A percentile compares a stretch with the other conserved stretches of the same genome.
These are phyloP conservation scores for Areca catechu DNA, from an alignment of 176 grass and related monocot genomes.

Conservation along the genomic window DNA sequence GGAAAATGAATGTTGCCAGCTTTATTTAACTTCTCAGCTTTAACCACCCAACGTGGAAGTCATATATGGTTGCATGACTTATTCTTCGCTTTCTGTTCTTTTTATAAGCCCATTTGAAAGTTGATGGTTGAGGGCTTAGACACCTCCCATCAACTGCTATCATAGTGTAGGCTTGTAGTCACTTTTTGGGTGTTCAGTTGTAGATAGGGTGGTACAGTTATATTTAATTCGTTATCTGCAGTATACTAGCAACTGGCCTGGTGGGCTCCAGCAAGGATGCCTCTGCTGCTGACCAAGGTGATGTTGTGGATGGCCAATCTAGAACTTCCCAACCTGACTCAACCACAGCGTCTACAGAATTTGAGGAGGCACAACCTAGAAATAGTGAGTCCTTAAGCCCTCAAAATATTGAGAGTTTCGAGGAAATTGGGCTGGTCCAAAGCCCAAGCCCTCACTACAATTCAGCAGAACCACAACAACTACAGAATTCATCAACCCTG, in stretches of 20 bases:
- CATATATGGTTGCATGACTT: too few relatives aligned
- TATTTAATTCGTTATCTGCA: constrained; percentile 22
- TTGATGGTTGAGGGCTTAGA: too few relatives aligned
- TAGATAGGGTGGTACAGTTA: too few relatives aligned
- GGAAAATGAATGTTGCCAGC: too few relatives aligned
- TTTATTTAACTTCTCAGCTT: too few relatives aligned
- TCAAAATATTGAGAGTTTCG: constrained; percentile 46
- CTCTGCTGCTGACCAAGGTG: constrained; percentile 22
- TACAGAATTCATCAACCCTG: constrained; percentile 38
- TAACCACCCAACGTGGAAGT: too few relatives aligned
- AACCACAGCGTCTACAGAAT: constrained; percentile 27
- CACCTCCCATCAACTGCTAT: too few relatives aligned
- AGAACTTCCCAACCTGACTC: constrained; percentile 36
- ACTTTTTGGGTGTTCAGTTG: too few relatives aligned
- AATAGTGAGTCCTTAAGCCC: constrained; percentile 27
- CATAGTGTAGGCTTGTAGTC: too few relatives aligned
- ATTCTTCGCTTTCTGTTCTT: too few relatives aligned
- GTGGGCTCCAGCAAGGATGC: constrained; percentile 15
- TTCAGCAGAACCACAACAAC: constrained; percentile 24
- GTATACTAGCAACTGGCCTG: constrained; percentile 33
- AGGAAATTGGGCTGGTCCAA: constrained; percentile 59
- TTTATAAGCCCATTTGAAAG: too few relatives aligned
- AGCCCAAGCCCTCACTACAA: constrained; percentile 40
- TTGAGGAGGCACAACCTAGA: constrained; percentile 34
- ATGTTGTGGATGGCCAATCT: constrained; percentile 32